phyloP scores from a whole-genome alignment of 2,329 filamentous ascomycete genomes.

The Colletotrichum caudatum region DNA sequence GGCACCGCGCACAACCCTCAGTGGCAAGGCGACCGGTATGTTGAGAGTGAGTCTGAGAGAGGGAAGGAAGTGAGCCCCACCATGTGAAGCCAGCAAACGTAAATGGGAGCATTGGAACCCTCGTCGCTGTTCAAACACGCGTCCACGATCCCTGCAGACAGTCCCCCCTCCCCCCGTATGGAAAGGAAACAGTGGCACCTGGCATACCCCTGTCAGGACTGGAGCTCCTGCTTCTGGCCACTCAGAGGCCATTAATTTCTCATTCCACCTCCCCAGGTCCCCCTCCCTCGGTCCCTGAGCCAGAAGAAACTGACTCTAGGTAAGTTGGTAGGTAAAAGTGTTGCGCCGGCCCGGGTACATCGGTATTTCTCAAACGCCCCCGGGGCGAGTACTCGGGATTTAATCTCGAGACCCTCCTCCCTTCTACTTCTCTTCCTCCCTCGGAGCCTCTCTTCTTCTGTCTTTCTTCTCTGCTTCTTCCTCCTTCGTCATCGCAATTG shows the following conservation, averaged over 20 bases:
- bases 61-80: constrained; percentile 3
- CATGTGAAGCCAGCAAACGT: constrained; percentile 17
- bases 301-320: constrained; percentile 17
- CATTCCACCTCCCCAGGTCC: constrained; percentile 20
- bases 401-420: constrained; percentile 18
- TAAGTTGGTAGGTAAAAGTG: background rate
- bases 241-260: constrained; percentile 37
- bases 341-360: constrained; percentile 15
- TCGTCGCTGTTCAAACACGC: constrained; percentile 12
- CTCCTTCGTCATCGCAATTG: constrained; percentile 6
- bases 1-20: constrained; percentile 6
- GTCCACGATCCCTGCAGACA: constrained; percentile 22
- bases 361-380: constrained; percentile 39
- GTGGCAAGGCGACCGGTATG: background rate
- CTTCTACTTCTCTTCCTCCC: background rate
- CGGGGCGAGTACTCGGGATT: constrained; percentile 29
- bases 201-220: constrained; percentile 20
- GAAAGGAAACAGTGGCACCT: constrained; percentile 29
- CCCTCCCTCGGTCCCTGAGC: constrained; percentile 12
- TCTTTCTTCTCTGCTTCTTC: background rate
- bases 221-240: constrained; percentile 34
- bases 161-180: constrained; percentile 5
- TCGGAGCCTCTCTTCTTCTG: background rate
- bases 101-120: constrained; percentile 23
- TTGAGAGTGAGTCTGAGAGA: constrained; percentile 1